Base-by-base conservation (phyloP, 345 rosid genomes). In the Dimocarpus longan region DNA sequence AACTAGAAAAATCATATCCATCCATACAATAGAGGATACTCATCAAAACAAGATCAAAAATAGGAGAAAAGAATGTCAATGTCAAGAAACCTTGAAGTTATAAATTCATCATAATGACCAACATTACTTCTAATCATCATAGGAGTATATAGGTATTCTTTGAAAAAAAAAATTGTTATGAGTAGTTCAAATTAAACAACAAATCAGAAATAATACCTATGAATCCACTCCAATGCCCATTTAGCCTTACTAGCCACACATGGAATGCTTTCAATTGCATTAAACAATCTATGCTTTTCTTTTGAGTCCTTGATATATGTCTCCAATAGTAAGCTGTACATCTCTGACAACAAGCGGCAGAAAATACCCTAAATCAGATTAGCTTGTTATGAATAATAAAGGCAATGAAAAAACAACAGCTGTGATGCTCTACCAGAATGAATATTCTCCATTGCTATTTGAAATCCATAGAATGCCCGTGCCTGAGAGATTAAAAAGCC, bases 301-400 rank as follows among this genome's bases (percentile, higher is more conserved):
- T 81, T 81, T 1, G 95, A 81, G 82, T 95, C 97, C 82, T 92
- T 93, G 85, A 95, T 88, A 78, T 85, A 92, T 15, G 98, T 92
- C 90, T 95, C 98, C 84, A 95, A 85, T 67, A 95, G 98, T 84
- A 91, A 87, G 88, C 97, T 91, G 82, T 93, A 95, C 99, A 92
- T 95, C 84, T 95, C 98, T 93, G 81, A 76, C 42, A 37, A 60
- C 71, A 39, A 60, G 72, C 44, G 39, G 70, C 6, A 80, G 10
- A 71, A 67, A 66, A 71, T 46, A 74, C 22, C 15, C 64, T 26
- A 22, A 72, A 63, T 85, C 76, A 80, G 77, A 24, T 66, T 66
- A 50, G 75, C 9, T 22, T 21, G 73, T 37, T 68, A 50, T 66
- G 2, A 46, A 21, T 74, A 26, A 56, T 32, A 69, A 57, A 39